These are phyloP conservation scores for Extremus antarcticus DNA, from an alignment of 495 filamentous ascomycete genomes.

Conservation along the genomic window DNA sequence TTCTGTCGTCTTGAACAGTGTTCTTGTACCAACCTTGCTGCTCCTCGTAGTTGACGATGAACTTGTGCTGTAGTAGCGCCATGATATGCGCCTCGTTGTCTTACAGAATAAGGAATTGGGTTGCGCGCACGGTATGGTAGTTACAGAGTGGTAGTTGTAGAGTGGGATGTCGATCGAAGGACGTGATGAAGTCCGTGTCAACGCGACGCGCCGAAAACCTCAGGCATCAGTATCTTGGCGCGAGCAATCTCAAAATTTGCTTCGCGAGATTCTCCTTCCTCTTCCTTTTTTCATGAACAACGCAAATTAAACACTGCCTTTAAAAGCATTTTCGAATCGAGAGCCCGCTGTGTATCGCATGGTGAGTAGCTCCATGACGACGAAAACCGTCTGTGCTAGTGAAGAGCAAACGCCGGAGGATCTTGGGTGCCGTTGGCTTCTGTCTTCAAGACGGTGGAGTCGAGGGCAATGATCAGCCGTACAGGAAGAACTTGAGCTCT, in stretches of 20 bases:
- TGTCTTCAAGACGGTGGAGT: conserved; percentile 5
- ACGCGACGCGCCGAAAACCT: not conserved
- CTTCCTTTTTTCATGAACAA: conserved; percentile 4
- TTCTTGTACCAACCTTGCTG: conserved; percentile 57
- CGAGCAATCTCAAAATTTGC: not conserved
- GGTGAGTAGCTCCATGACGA: conserved; percentile 19
- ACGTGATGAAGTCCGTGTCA: no score
- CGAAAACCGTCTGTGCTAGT: conserved; percentile 22
- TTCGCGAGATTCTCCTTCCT: not conserved
- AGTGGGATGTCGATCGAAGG: not conserved
- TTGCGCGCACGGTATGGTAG: no score
- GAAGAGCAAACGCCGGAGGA: conserved; percentile 16
- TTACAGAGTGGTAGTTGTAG: not conserved
- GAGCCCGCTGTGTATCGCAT: conserved; percentile 13
- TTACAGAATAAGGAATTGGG: no score
- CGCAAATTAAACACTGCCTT: conserved; percentile 17
- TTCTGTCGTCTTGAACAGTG: not conserved
- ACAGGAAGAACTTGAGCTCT: no score
- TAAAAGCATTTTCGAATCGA: conserved; percentile 22
- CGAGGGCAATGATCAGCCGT: conserved; percentile 21
- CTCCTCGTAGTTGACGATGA: conserved; percentile 71
- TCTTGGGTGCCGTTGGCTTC: conserved; percentile 21
- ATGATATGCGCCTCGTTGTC: conserved; percentile 36
- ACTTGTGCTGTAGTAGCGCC: conserved; percentile 65
- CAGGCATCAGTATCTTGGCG: not conserved